phyloP scores from a whole-genome alignment of 2,329 filamentous ascomycete species.

The Fonsecaea pedrosoi region DNA sequence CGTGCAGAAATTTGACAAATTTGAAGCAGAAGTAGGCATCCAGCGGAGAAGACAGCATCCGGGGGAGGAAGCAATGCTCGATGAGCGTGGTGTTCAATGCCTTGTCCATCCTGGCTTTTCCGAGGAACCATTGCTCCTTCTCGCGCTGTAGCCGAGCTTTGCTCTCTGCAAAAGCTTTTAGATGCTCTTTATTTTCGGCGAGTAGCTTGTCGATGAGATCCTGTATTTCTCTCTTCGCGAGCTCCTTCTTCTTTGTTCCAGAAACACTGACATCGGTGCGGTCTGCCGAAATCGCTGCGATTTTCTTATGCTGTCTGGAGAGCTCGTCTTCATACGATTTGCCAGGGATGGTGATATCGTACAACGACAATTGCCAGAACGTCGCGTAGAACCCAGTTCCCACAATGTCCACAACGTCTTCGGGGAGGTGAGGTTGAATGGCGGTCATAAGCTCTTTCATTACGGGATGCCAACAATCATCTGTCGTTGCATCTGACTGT shows the following conservation, averaged over 20 bases:
- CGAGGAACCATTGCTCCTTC: conserved; percentile 78
- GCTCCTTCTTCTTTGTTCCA: conserved; percentile 70
- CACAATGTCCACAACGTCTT: conserved; percentile 71
- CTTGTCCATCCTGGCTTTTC: conserved; percentile 67
- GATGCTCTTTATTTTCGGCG: conserved; percentile 75
- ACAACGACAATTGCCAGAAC: conserved; percentile 89
- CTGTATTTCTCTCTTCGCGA: conserved; percentile 71
- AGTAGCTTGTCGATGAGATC: conserved; percentile 72
- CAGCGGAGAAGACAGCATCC: conserved; percentile 79
- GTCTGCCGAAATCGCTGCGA: conserved; percentile 71
- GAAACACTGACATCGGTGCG: conserved; percentile 73
- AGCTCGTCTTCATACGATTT: conserved; percentile 80
- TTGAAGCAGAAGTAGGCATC: conserved; percentile 90
- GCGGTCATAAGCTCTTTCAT: conserved; percentile 76
- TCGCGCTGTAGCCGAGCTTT: conserved; percentile 75
- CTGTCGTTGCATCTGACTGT: conserved; percentile 45
- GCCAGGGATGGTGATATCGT: conserved; percentile 78
- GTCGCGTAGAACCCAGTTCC: conserved; percentile 83
- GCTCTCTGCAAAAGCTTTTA: conserved; percentile 70
- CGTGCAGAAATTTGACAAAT: conserved; percentile 86
- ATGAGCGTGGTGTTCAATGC: conserved; percentile 77
- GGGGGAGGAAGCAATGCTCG: conserved; percentile 90
- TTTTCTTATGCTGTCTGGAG: conserved; percentile 70
- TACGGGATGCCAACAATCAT: conserved; percentile 68
- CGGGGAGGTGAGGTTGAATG: conserved; percentile 67